Evolutionary conservation across 371 early-diverging fungal species (phyloP), one percentile per base, ranked within the genome.

Genomic region (Apophysomyces trapeziformis): DNA sequence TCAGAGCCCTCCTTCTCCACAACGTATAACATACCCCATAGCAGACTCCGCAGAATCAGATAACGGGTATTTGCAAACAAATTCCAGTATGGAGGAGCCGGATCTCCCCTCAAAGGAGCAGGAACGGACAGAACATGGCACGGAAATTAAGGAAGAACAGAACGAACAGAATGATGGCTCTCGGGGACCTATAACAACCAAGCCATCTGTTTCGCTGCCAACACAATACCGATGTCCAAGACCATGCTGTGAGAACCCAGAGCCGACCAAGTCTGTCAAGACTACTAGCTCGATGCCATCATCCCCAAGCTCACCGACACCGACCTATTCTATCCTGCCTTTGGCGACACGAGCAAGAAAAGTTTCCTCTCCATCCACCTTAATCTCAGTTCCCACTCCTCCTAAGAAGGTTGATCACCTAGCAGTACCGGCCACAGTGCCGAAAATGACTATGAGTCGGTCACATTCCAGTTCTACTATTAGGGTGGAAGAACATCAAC

Each of bases 1-100:
- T 36, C 65, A 38, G 26, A 21, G 45, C 46, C 61, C 35, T 35
- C 58, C 35, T 38, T 61, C 4, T 45, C 50, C 32, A 50, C 58
- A 14, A 12, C 37, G n/a, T 38, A n/a, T 50, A 26, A 50, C 54
- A 50, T 50, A 50, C 21, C 16, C 21, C 21, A 50, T 35, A 1
- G 35, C 54, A 4, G 54, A 50, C 16, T 50, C 54, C 16, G 21
- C 54, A 18, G 21, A 9, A 21, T 50, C 54, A 9, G 54, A 50
- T 50, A 50, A 21, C 21, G 54, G 54, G 5, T 26, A 7, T 21
- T 5, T 50, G 0, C 54, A 50, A 7, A 26, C 54, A 50, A 50
- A 9, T n/a, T 50, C 21, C 21, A 50, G 18, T 11, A 50, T 26
- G 21, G 54, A 50, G 11, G 21, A 26, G 9, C 21, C 54, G 21